Percentiles rank a stretch among this genome's conserved stretches.
Conservation (phyloP, 139 green algal species). For the Medakamo hakoo region DNA sequence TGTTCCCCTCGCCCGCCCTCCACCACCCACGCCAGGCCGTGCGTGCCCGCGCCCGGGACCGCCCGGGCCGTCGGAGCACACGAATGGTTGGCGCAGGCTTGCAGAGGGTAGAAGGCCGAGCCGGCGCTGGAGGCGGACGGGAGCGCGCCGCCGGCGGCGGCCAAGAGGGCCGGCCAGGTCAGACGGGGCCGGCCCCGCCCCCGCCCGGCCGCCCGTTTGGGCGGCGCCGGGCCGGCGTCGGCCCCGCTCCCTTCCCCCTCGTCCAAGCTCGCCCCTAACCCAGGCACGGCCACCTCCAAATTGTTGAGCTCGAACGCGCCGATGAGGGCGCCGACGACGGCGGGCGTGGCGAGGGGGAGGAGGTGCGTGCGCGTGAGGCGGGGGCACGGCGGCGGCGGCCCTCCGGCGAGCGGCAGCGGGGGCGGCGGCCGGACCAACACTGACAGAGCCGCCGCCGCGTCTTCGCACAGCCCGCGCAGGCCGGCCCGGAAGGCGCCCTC, state of each 20-base stretch:
- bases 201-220: conserved; percentile 10
- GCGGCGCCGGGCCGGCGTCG: not conserved
- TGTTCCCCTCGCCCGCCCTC: no score
- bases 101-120: conserved; percentile 53
- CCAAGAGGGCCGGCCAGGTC: not conserved
- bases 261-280: not conserved
- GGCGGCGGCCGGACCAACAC: no score
- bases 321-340: conserved; percentile 25
- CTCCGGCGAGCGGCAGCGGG: no score
- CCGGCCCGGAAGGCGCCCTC: not conserved
- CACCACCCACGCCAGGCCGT: no score
- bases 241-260: not conserved
- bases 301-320: conserved; percentile 85
- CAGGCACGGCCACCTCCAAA: conserved; percentile 36
- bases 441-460: not conserved
- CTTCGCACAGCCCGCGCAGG: not conserved
- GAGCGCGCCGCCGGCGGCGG: no score
- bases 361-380: no score
- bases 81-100: conserved; percentile 58
- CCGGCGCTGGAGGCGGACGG: conserved; percentile 15
- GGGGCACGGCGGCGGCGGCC: no score
- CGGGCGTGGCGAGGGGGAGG: not conserved
- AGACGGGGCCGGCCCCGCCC: conserved; percentile 22
- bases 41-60: conserved; percentile 16
- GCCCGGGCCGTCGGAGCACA: conserved; percentile 39